phyloP scores from a whole-genome alignment of 2,329 filamentous ascomycete genomes.

The Fulvia fulva region DNA sequence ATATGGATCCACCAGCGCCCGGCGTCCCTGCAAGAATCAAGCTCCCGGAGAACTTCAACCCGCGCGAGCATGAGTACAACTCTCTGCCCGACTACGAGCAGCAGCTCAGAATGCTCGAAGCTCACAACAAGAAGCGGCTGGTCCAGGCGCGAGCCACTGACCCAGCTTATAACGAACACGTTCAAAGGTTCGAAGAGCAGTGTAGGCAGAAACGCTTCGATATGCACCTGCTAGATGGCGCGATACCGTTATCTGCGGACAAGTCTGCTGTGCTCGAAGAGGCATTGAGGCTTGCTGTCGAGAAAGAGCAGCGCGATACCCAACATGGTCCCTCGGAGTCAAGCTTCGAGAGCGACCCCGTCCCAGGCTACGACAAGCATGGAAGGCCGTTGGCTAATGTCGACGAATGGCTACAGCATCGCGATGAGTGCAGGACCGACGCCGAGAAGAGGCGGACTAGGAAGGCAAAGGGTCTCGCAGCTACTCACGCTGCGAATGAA shows the following conservation, averaged over 20 bases:
- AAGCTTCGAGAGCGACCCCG: neutral
- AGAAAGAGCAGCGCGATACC: neutral
- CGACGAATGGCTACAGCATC: neutral
- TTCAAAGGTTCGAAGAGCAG: neutral
- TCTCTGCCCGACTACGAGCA: constrained; percentile 82
- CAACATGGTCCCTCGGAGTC: neutral
- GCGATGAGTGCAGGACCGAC: neutral
- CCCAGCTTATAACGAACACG: neutral
- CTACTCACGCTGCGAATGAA: neutral
- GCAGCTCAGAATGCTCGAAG: constrained; percentile 73
- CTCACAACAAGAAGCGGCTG: constrained; percentile 12
- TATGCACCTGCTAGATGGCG: neutral
- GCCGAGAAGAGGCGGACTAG: neutral
- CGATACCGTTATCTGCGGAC: neutral
- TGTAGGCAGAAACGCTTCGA: neutral
- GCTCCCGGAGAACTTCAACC: neutral
- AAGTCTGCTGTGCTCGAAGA: neutral
- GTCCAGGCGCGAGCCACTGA: neutral
- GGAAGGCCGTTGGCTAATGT: neutral
- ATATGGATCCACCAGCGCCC: neutral
- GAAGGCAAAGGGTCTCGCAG: constrained; percentile 2
- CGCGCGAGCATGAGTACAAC: no score
- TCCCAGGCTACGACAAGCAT: neutral
- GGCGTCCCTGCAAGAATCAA: neutral
- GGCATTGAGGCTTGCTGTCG: neutral